Evolutionary conservation across 2,329 filamentous ascomycete genomes (phyloP).

Genomic region (Cryphonectria parasitica): DNA sequence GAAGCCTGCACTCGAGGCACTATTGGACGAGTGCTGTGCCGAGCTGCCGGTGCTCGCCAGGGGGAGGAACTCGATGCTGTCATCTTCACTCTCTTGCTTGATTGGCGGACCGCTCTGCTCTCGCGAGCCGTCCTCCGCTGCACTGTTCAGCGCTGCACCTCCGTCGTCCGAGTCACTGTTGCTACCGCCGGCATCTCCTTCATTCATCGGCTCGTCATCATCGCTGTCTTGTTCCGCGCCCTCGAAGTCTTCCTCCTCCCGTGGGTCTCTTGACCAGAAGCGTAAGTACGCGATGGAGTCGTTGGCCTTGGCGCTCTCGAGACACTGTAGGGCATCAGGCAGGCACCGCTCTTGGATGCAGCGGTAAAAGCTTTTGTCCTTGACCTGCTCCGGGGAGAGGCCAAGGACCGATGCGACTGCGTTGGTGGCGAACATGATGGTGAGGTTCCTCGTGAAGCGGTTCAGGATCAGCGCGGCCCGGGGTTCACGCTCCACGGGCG

Average conservation of each 20-base stretch:
- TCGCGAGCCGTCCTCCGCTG: slow-evolving; percentile 48
- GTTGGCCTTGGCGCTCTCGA: slow-evolving; percentile 86
- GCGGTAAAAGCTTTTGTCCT: slow-evolving; percentile 82
- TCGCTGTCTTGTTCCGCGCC: slow-evolving; percentile 43
- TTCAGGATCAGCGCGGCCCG: slow-evolving; percentile 85
- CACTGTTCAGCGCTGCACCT: slow-evolving; percentile 48
- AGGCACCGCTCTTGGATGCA: slow-evolving; percentile 81
- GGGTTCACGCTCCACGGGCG: slow-evolving; percentile 71
- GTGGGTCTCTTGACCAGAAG: slow-evolving; percentile 81
- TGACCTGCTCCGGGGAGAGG: slow-evolving; percentile 68
- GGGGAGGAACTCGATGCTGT: slow-evolving; percentile 21
- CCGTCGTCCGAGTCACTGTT: slow-evolving; percentile 49
- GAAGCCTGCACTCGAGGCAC: slow-evolving; percentile 34
- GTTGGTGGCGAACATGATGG: slow-evolving; percentile 85
- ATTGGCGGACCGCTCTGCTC: slow-evolving; percentile 36
- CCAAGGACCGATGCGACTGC: slow-evolving; percentile 77
- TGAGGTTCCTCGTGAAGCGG: slow-evolving; percentile 79
- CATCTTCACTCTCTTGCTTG: slow-evolving; percentile 36
- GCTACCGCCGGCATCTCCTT: slow-evolving; percentile 36
- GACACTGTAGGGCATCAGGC: slow-evolving; percentile 73
- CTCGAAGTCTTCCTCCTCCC: slow-evolving; percentile 56
- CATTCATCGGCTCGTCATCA: slow-evolving; percentile 42
- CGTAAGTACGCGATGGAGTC: slow-evolving; percentile 89
- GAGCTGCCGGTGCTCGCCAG: slow-evolving; percentile 24
- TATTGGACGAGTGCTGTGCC: slow-evolving; percentile 8